A percentile compares a stretch with the other conserved stretches of the same genome.
These are phyloP conservation scores for Allium sativum DNA, from an alignment of 106 monocot species.

Conservation along the genomic window DNA sequence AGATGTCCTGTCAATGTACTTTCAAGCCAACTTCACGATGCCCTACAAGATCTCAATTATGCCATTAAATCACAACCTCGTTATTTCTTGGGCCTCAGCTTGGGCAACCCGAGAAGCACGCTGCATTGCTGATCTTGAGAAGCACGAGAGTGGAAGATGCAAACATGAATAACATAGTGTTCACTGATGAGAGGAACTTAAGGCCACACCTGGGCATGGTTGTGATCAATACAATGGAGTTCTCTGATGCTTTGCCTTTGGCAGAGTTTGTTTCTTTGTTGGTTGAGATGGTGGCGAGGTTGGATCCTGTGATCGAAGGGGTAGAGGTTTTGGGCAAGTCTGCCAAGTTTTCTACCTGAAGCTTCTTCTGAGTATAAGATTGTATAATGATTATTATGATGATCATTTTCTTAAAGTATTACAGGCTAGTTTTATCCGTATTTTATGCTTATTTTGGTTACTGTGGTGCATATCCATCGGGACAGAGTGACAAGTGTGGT, in stretches of 20 bases:
- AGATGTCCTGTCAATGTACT: slow-evolving; percentile 15
- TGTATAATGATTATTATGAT: too few relatives aligned
- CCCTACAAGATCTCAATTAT: slow-evolving; percentile 15
- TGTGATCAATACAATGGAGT: slow-evolving; percentile 50
- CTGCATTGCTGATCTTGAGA: slow-evolving; percentile 16
- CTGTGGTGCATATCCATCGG: too few relatives aligned
- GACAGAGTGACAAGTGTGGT: too few relatives aligned
- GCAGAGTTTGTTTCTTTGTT: slow-evolving; percentile 60
- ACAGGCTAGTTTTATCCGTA: too few relatives aligned
- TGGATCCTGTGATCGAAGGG: slow-evolving; percentile 62
- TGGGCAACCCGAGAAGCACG: too few relatives aligned
- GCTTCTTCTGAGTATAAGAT: too few relatives aligned
- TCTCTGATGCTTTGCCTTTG: slow-evolving; percentile 67
- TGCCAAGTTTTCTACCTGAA: slow-evolving; percentile 20
- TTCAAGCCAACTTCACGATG: slow-evolving; percentile 9
- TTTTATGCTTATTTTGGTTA: too few relatives aligned
- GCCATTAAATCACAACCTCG: too few relatives aligned
- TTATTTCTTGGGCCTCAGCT: too few relatives aligned
- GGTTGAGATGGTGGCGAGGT: slow-evolving; percentile 65
- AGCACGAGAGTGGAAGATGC: slow-evolving; percentile 14
- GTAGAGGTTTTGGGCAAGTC: slow-evolving; percentile 41
- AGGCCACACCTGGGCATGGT: slow-evolving; percentile 58
- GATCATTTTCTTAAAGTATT: too few relatives aligned
- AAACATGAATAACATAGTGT: slow-evolving; percentile 6
- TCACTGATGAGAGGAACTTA: not conserved